phyloP scores from a whole-genome alignment of 768 basidiomycete species.

The Pleurotus platypus region DNA sequence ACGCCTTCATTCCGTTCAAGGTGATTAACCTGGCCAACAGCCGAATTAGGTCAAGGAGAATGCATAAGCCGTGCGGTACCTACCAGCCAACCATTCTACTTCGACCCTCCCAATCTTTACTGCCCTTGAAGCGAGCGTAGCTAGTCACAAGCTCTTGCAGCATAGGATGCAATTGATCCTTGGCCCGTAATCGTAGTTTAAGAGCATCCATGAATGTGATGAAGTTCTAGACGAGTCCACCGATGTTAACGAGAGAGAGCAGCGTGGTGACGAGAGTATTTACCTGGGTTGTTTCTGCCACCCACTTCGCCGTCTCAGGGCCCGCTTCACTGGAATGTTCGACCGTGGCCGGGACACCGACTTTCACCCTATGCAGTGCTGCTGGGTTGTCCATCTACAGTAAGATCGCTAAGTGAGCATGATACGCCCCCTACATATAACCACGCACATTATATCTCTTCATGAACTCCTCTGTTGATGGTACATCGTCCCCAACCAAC shows the following conservation, averaged over 20 bases:
- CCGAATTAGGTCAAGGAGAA: neutral
- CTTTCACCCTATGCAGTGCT: conserved; percentile 82
- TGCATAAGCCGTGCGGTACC: conserved; percentile 18
- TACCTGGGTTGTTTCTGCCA: conserved; percentile 93
- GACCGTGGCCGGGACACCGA: conserved; percentile 94
- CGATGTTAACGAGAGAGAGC: neutral
- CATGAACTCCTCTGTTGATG: conserved; percentile 90
- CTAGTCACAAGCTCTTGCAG: conserved; percentile 93
- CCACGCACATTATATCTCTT: conserved; percentile 69
- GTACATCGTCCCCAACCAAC: conserved; percentile 87
- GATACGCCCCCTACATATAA: neutral
- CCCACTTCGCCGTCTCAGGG: conserved; percentile 61
- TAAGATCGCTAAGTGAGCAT: neutral
- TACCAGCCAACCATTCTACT: conserved; percentile 93
- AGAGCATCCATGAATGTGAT: conserved; percentile 99
- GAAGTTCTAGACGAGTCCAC: conserved; percentile 64
- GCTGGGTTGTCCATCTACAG: conserved; percentile 88
- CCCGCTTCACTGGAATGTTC: conserved; percentile 93
- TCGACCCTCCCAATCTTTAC: conserved; percentile 95
- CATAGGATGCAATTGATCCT: conserved; percentile 94
- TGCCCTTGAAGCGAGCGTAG: conserved; percentile 91
- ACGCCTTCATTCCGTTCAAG: conserved; percentile 94
- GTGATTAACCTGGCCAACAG: conserved; percentile 77
- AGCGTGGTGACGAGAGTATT: neutral
- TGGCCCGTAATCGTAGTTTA: conserved; percentile 89